Percentiles rank a stretch among this genome's conserved stretches.
Conservation (phyloP, 208 protist species). For the Trypanosoma mega region DNA sequence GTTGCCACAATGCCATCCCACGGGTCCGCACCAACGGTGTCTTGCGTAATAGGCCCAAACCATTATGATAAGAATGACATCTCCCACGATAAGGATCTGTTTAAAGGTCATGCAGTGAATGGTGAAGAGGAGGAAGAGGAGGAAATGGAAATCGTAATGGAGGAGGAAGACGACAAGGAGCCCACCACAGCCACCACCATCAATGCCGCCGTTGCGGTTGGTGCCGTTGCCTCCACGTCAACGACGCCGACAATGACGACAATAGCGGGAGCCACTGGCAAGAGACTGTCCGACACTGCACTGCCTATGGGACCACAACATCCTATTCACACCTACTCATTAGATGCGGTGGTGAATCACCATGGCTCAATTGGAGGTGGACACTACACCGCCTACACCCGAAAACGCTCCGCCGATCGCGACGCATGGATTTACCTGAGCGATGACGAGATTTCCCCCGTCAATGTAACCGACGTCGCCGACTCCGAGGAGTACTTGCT, state of each 20-base stretch:
- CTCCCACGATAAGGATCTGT: too few relatives aligned
- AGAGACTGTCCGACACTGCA: too few relatives aligned
- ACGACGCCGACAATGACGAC: too few relatives aligned
- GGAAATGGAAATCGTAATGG: too few relatives aligned
- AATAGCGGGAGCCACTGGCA: too few relatives aligned
- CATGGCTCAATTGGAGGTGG: slow-evolving; percentile 77
- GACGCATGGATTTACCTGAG: slow-evolving; percentile 75
- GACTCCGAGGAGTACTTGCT: slow-evolving; percentile 86
- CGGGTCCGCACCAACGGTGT: not conserved
- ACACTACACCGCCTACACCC: slow-evolving; percentile 83
- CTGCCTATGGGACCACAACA: not conserved
- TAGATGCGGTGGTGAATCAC: slow-evolving; percentile 83
- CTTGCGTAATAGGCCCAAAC: slow-evolving; percentile 7
- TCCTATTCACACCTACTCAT: slow-evolving; percentile 70
- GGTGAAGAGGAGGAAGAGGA: too few relatives aligned
- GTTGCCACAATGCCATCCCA: slow-evolving; percentile 14
- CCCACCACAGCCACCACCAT: too few relatives aligned
- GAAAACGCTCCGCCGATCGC: slow-evolving; percentile 47
- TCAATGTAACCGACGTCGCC: slow-evolving; percentile 39
- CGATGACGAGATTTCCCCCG: slow-evolving; percentile 58
- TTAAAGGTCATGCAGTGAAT: too few relatives aligned
- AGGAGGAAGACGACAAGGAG: too few relatives aligned
- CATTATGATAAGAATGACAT: too few relatives aligned
- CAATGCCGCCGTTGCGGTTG: too few relatives aligned
- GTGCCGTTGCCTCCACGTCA: too few relatives aligned